Evolutionary conservation across 148 eudicot genomes (phyloP).

Genomic region (Camellia japonica): DNA sequence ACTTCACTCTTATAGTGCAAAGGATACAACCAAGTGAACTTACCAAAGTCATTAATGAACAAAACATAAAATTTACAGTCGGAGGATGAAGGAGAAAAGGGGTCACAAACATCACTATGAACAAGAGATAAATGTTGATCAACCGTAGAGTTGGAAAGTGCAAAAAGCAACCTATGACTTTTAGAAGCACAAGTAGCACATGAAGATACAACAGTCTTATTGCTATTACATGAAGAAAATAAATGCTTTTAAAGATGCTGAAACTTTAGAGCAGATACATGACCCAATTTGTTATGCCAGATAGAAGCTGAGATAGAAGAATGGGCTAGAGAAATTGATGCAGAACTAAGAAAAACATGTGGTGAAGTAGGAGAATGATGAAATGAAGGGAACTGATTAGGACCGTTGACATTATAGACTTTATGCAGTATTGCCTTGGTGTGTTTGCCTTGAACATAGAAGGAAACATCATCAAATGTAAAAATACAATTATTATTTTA

Average conservation of each 20-base stretch:
- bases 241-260: too few species aligned
- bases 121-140: background rate
- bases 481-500: background rate
- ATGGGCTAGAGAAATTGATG: too few species aligned
- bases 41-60: background rate
- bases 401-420: background rate
- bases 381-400: background rate
- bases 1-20: too few species aligned
- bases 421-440: background rate
- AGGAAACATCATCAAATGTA: background rate
- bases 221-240: too few species aligned
- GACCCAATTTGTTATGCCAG: background rate
- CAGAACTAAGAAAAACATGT: too few species aligned
- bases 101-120: background rate
- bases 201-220: too few species aligned
- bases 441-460: background rate
- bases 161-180: background rate
- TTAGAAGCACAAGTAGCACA: background rate
- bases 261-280: too few species aligned
- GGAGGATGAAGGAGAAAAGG: background rate
- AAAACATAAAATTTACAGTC: background rate
- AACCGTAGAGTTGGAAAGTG: background rate
- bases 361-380: background rate
- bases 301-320: background rate
- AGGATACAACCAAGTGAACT: background rate